Percentiles rank a stretch among this genome's conserved stretches.
Evolutionary conservation across 2,329 filamentous ascomycete species (phyloP).

Genomic region (Ophiostoma novo-ulmi): DNA sequence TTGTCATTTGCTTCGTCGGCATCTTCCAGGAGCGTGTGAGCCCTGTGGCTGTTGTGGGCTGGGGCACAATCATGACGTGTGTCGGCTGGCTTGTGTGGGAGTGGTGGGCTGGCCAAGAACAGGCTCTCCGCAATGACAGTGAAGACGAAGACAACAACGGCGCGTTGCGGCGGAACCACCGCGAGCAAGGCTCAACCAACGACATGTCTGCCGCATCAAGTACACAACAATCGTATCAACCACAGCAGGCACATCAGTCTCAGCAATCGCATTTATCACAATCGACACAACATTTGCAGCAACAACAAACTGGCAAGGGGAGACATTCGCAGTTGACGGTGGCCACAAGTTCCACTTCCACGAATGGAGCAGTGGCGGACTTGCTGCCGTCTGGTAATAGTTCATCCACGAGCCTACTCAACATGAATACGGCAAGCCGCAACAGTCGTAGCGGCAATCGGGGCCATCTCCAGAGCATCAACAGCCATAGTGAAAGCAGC

Average conservation of each 20-base stretch:
- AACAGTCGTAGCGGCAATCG: background rate
- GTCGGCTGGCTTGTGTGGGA: constrained; percentile 90
- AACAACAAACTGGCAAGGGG: background rate
- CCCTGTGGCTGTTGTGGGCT: constrained; percentile 81
- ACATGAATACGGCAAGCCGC: background rate
- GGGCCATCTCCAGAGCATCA: background rate
- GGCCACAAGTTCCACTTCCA: background rate
- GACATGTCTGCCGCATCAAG: background rate
- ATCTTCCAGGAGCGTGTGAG: constrained; percentile 86
- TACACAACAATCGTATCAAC: background rate
- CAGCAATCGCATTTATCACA: background rate
- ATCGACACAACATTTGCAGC: background rate
- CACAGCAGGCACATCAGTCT: background rate
- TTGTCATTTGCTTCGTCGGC: constrained; percentile 86
- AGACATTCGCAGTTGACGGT: background rate
- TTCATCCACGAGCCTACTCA: constrained; percentile 24
- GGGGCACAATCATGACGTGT: constrained; percentile 76
- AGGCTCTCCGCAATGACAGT: background rate
- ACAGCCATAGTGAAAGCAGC: constrained; percentile 5
- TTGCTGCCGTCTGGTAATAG: constrained; percentile 17
- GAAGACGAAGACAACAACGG: constrained; percentile 13
- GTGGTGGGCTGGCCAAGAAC: constrained; percentile 68
- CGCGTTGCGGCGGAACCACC: background rate
- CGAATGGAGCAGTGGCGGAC: background rate
- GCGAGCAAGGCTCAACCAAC: background rate